These are phyloP conservation scores for Kandelia obovata DNA, from an alignment of 345 rosid genomes.

Conservation along the genomic window DNA sequence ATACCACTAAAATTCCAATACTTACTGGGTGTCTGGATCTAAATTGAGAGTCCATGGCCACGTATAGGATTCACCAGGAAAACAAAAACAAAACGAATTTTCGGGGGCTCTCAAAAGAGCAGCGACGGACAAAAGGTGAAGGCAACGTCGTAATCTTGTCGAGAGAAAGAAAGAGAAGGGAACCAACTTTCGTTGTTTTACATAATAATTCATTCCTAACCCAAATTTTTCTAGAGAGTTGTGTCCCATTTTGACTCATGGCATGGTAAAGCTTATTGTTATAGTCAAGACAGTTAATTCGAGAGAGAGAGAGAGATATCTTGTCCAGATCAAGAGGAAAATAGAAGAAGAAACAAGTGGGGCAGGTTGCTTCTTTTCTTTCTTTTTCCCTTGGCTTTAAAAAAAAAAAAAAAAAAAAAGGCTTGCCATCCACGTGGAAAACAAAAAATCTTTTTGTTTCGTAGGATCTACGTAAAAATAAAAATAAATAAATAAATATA, in stretches of 20 bases:
- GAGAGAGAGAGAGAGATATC: not conserved
- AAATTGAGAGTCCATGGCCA: not conserved
- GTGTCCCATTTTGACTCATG: too few species aligned
- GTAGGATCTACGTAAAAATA: too few species aligned
- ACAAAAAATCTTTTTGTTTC: too few species aligned
- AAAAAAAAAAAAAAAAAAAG: not conserved
- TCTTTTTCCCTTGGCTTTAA: too few species aligned
- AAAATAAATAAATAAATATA: too few species aligned
- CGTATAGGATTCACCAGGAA: not conserved
- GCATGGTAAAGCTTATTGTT: not conserved
- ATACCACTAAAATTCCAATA: too few species aligned
- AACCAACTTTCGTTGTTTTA: not conserved
- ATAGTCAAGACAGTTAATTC: not conserved
- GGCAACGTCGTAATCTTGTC: conserved; percentile 5
- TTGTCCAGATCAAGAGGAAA: not conserved
- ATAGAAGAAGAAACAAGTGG: conserved; percentile 11
- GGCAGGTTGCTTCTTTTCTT: conserved; percentile 13
- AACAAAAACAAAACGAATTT: not conserved
- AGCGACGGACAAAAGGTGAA: conserved; percentile 18
- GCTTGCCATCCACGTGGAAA: too few species aligned
- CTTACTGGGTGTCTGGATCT: too few species aligned
- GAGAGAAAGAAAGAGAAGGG: not conserved
- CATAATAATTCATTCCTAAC: too few species aligned
- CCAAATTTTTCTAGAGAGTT: not conserved
- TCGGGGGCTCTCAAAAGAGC: not conserved